Percentiles rank a stretch among this genome's conserved stretches.
These are phyloP conservation scores for Carallia pectinifolia DNA, from an alignment of 345 rosid genomes.

Conservation along the genomic window DNA sequence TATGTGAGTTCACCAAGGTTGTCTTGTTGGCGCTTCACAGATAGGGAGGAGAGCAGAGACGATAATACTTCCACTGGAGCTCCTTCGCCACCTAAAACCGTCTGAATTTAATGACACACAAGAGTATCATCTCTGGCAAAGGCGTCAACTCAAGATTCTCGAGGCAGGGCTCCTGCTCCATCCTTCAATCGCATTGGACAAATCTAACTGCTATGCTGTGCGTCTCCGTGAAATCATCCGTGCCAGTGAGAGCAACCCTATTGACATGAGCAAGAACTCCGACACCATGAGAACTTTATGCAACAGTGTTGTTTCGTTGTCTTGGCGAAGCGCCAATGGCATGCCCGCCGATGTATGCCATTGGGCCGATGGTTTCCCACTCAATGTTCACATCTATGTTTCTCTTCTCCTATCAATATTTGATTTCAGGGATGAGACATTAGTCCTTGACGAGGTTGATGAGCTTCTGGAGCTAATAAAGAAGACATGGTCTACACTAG, in stretches of 20 bases:
- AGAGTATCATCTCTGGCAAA: conserved; percentile 84
- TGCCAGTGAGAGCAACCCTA: conserved; percentile 41
- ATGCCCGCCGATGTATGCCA: conserved; percentile 74
- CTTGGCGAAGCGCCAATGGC: conserved; percentile 67
- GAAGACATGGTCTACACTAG: conserved; percentile 88
- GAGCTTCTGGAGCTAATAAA: conserved; percentile 83
- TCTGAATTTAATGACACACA: conserved; percentile 66
- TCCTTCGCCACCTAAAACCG: conserved; percentile 76
- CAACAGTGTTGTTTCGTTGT: conserved; percentile 63
- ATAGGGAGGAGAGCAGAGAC: conserved; percentile 83
- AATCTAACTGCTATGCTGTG: conserved; percentile 50
- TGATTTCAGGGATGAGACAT: conserved; percentile 70
- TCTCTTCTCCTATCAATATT: conserved; percentile 67
- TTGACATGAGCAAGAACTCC: conserved; percentile 67
- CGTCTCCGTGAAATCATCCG: conserved; percentile 61
- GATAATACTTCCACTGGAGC: conserved; percentile 81
- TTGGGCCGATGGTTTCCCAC: conserved; percentile 95
- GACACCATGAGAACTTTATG: conserved; percentile 66
- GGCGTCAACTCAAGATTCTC: conserved; percentile 70
- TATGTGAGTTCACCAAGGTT: not conserved
- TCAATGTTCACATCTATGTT: conserved; percentile 65
- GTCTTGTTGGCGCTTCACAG: conserved; percentile 28
- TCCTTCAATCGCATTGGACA: conserved; percentile 66
- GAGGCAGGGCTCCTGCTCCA: conserved; percentile 74
- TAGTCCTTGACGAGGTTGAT: conserved; percentile 86